Conservation (phyloP, 2,329 filamentous ascomycete species). For the Epichloe uncinata region DNA sequence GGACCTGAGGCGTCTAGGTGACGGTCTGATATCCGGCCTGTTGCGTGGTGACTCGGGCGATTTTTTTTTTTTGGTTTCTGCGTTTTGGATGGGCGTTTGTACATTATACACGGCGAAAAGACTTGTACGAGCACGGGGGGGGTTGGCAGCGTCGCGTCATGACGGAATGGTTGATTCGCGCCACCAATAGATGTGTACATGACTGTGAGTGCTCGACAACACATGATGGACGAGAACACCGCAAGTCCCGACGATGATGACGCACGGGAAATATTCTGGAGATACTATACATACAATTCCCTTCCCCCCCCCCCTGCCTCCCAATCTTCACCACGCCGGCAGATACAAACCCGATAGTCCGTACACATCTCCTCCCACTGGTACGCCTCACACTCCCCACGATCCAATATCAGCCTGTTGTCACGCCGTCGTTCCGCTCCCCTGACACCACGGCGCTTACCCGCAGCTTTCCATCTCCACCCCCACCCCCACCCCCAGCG, state of each 20-base stretch:
- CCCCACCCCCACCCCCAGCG: no score
- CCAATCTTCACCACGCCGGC: no score
- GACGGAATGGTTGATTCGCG: not conserved
- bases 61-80: not conserved
- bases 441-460: not conserved
- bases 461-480: no score
- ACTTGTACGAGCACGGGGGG: not conserved
- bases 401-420: no score
- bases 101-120: not conserved
- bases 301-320: no score
- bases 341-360: no score
- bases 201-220: no score
- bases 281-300: not conserved
- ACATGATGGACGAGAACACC: no score
- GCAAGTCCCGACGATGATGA: no score
- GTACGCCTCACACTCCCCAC: no score
- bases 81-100: not conserved
- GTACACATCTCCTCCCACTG: no score
- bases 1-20: conserved; percentile 2
- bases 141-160: no score
- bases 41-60: not conserved
- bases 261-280: not conserved
- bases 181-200: not conserved
- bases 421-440: not conserved
- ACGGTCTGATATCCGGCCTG: not conserved